Conservation (phyloP, 192 early-diverging fungal species). For the Entomortierella parvispora region DNA sequence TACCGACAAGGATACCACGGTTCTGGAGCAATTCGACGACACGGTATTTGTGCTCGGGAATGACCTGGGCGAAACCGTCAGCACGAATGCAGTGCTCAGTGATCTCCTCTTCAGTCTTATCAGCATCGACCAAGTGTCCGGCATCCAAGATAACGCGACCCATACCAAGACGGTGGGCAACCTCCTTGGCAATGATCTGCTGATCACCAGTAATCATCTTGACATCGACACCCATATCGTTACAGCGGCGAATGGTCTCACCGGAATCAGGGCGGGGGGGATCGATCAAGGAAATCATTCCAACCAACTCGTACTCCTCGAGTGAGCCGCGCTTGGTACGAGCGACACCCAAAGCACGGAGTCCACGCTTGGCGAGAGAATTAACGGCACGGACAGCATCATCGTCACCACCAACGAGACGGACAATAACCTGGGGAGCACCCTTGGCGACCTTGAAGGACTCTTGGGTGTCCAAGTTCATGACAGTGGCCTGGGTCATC, state of each 20-base stretch:
- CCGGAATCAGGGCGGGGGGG: conserved; percentile 91
- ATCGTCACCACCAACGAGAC: conserved; percentile 80
- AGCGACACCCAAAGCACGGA: conserved; percentile 94
- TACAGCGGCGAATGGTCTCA: conserved; percentile 86
- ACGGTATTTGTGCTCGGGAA: conserved; percentile 97
- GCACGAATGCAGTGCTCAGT: conserved; percentile 87
- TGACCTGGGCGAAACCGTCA: conserved; percentile 97
- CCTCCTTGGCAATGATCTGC: conserved; percentile 93
- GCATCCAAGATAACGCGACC: conserved; percentile 91
- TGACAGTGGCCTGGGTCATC: conserved; percentile 90
- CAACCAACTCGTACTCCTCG: conserved; percentile 82
- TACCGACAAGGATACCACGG: conserved; percentile 82
- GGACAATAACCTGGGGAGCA: conserved; percentile 91
- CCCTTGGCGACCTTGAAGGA: conserved; percentile 92
- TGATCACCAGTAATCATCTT: conserved; percentile 99
- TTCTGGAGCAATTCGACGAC: conserved; percentile 95
- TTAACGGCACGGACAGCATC: conserved; percentile 86
- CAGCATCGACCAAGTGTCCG: conserved; percentile 80
- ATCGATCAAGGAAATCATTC: conserved; percentile 92
- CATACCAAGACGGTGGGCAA: conserved; percentile 93
- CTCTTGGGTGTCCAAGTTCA: conserved; percentile 80
- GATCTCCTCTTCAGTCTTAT: conserved; percentile 79
- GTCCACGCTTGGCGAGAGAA: conserved; percentile 80
- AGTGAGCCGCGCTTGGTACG: conserved; percentile 72
- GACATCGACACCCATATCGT: conserved; percentile 87